Base-by-base conservation (phyloP, 768 basidiomycete genomes). In the Suillus alpinus region DNA sequence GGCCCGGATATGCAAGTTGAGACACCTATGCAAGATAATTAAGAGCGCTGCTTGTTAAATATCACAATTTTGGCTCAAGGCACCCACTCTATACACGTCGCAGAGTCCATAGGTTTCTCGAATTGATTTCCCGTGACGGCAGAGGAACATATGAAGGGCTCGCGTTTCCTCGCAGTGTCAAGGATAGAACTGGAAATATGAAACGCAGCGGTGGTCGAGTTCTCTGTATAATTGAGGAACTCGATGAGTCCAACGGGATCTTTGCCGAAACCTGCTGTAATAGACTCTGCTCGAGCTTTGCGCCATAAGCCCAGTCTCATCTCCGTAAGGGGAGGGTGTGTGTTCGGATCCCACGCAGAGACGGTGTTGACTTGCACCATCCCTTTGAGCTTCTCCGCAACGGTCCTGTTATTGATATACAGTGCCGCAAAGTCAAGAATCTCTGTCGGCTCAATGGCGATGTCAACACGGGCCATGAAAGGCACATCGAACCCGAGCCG, bases 181-280 rank as follows among this genome's bases (percentile, higher is more conserved):
- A 59, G 51, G 0, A 63, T 20, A 16, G 44, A 34, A 8, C 56
- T 4, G 29, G 34, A 20, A 18, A 64, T 26, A 8, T 56, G 56
- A 5, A 67, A 41, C 6, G 56, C 65, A 1, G 40, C n/a, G 8
- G 62, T 67, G 36, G 59, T 57, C 3, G 58, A 66, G 47, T 66
- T 57, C 6, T 64, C 62, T 7, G 57, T 64, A 53, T 64, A 62
- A 34, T 66, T 67, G 52, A 67, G 60, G 41, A 66, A 67, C 20
- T 67, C 65, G 6, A 66, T 13, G 0, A 66, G 51, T 6, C 65
- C 66, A 26, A 66, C 57, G 6, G 62, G 65, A 6, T 59, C 44
- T 36, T 40, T 18, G 12, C 7, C 20, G 26, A 26, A 3, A 53
- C 56, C 13, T 10, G 37, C n/a, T 2, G 16, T 41, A 16, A 47